A percentile compares a stretch with the other conserved stretches of the same genome.
These are phyloP conservation scores for Ministeria vibrans DNA, from an alignment of 78 protist species.

Conservation along the genomic window DNA sequence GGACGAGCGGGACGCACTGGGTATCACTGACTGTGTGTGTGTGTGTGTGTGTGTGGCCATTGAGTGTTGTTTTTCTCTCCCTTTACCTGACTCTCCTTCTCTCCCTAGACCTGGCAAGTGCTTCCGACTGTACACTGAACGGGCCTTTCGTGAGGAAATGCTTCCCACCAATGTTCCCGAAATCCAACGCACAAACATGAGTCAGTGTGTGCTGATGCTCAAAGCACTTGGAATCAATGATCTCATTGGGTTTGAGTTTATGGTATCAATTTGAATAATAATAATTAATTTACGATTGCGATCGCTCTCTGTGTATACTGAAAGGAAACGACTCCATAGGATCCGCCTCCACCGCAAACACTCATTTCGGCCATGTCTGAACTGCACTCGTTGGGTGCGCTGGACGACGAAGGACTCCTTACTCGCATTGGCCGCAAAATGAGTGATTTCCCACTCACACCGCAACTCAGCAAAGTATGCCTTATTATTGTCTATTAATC, in stretches of 20 bases:
- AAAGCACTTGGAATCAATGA: constrained; percentile 94
- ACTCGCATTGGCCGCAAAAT: constrained; percentile 92
- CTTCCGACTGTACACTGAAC: constrained; percentile 96
- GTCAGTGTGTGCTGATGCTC: constrained; percentile 76
- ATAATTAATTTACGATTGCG: too few relatives aligned
- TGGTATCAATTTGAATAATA: too few relatives aligned
- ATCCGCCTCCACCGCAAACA: constrained; percentile 91
- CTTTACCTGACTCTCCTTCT: too few relatives aligned
- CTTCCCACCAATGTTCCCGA: constrained; percentile 90
- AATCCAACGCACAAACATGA: constrained; percentile 98
- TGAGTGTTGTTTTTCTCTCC: too few relatives aligned
- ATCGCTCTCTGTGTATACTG: too few relatives aligned
- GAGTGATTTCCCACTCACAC: constrained; percentile 99
- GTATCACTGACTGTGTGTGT: background rate
- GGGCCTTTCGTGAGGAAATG: constrained; percentile 93
- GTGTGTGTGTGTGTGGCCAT: constrained; percentile 15
- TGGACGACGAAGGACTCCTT: constrained; percentile 96
- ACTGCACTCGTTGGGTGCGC: constrained; percentile 85
- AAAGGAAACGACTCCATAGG: too few relatives aligned
- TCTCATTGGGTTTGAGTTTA: constrained; percentile 91
- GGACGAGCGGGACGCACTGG: constrained; percentile 89
- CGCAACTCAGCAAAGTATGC: constrained; percentile 89
- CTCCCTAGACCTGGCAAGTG: constrained; percentile 99
- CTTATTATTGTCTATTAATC: too few relatives aligned
- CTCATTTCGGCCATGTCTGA: constrained; percentile 78